Percentiles rank a stretch among this genome's conserved stretches.
These are phyloP conservation scores for Xylaria telfairii DNA, from an alignment of 495 filamentous ascomycete genomes.

Conservation along the genomic window DNA sequence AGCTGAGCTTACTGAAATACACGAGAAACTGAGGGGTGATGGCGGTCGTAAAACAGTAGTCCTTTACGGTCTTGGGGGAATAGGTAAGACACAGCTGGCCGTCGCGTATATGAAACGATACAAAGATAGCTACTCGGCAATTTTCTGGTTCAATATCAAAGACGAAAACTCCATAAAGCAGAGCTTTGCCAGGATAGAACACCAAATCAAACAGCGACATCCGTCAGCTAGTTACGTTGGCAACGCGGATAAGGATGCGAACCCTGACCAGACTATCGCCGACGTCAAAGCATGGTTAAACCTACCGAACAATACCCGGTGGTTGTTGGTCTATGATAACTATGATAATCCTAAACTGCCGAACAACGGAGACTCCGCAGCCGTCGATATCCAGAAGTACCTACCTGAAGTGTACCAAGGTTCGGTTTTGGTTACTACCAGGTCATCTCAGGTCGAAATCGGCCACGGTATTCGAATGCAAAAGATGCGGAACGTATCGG, in stretches of 20 bases:
- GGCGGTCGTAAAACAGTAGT: neutral
- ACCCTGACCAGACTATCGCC: too few relatives aligned
- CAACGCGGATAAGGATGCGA: neutral
- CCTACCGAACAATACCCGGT: too few relatives aligned
- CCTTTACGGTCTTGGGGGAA: neutral
- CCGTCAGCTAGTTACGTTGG: neutral
- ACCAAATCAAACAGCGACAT: neutral
- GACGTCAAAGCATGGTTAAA: too few relatives aligned
- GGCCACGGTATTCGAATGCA: neutral
- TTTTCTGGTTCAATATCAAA: neutral
- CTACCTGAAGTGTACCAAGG: conserved; percentile 1
- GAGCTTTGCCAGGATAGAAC: neutral
- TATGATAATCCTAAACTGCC: conserved; percentile 7
- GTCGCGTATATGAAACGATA: neutral
- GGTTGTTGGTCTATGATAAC: too few relatives aligned
- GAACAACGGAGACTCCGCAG: neutral
- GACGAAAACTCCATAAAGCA: neutral
- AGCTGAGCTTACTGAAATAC: neutral
- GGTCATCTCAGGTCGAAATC: conserved; percentile 6
- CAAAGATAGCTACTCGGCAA: neutral
- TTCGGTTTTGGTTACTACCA: conserved; percentile 5
- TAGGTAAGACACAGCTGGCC: neutral
- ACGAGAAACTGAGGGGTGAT: neutral
- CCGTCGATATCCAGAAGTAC: neutral
- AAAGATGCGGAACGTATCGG: neutral